These are phyloP conservation scores for Stygiomarasmius scandens DNA, from an alignment of 1,284 basidiomycete species.

Conservation along the genomic window DNA sequence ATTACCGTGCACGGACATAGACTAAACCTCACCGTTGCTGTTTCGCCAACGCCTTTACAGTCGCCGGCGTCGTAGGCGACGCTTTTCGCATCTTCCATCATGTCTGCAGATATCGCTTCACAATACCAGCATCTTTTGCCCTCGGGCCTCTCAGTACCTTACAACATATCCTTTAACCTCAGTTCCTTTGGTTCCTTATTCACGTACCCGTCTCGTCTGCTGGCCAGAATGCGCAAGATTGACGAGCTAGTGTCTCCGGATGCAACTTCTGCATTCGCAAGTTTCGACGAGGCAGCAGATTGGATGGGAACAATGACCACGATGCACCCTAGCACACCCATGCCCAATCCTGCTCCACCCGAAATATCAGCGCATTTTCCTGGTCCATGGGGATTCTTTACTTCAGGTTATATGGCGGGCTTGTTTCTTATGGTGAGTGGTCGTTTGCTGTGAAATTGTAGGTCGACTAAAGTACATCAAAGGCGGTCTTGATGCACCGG, in stretches of 20 bases:
- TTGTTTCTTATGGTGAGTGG: conserved; percentile 62
- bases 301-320: not conserved
- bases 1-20: too few species aligned
- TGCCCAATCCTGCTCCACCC: conserved; percentile 7
- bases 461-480: conserved; percentile 14
- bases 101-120: too few species aligned
- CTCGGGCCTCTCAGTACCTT: conserved; percentile 10
- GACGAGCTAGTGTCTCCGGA: conserved; percentile 22
- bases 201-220: conserved; percentile 42
- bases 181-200: conserved; percentile 33
- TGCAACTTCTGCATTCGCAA: conserved; percentile 10
- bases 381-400: conserved; percentile 69
- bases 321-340: not conserved
- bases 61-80: too few species aligned
- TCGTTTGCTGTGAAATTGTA: not conserved
- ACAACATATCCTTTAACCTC: conserved; percentile 42
- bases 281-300: conserved; percentile 5
- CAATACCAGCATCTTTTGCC: not conserved
- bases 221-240: conserved; percentile 43
- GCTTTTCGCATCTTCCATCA: too few species aligned
- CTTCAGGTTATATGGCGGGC: conserved; percentile 68
- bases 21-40: too few species aligned
- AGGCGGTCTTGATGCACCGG: conserved; percentile 71
- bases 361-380: conserved; percentile 37
- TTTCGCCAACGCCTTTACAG: too few species aligned